These are phyloP conservation scores for Endogone sp. DNA, from an alignment of 192 early-diverging fungal genomes.

Conservation along the genomic window DNA sequence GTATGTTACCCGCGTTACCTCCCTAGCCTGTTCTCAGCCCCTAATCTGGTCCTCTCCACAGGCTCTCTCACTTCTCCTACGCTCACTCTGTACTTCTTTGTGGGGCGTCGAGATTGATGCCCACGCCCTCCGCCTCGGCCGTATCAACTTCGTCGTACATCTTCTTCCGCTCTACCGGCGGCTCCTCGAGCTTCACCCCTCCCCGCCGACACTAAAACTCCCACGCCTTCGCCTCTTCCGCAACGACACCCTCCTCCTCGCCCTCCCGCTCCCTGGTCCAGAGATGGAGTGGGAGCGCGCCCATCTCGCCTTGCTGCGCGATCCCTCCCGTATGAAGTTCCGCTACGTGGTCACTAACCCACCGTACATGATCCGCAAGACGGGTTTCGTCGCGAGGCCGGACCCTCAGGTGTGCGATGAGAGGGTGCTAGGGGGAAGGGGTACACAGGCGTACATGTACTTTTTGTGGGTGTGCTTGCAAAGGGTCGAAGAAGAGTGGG, in stretches of 20 bases:
- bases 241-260: constrained; percentile 49
- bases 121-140: constrained; percentile 45
- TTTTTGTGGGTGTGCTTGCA: constrained; percentile 57
- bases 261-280: constrained; percentile 10
- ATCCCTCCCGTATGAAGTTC: constrained; percentile 37
- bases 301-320: constrained; percentile 31
- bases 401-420: constrained; percentile 41
- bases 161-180: constrained; percentile 43
- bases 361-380: constrained; percentile 30
- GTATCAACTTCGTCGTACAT: constrained; percentile 44
- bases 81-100: constrained; percentile 16
- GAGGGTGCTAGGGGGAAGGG: constrained; percentile 33
- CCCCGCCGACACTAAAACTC: not conserved
- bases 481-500: constrained; percentile 32
- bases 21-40: constrained; percentile 16
- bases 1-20: constrained; percentile 35
- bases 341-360: constrained; percentile 59
- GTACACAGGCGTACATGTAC: constrained; percentile 55
- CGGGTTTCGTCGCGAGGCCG: not conserved
- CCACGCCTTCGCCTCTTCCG: constrained; percentile 41
- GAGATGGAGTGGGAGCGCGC: constrained; percentile 34
- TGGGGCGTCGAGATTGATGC: constrained; percentile 58
- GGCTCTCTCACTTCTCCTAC: constrained; percentile 22
- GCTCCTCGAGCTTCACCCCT: constrained; percentile 6
- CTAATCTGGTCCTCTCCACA: constrained; percentile 35